Percentiles rank a stretch among this genome's conserved stretches.
Evolutionary conservation across 208 protist genomes (phyloP).

Genomic region (Trypanosoma grayi): DNA sequence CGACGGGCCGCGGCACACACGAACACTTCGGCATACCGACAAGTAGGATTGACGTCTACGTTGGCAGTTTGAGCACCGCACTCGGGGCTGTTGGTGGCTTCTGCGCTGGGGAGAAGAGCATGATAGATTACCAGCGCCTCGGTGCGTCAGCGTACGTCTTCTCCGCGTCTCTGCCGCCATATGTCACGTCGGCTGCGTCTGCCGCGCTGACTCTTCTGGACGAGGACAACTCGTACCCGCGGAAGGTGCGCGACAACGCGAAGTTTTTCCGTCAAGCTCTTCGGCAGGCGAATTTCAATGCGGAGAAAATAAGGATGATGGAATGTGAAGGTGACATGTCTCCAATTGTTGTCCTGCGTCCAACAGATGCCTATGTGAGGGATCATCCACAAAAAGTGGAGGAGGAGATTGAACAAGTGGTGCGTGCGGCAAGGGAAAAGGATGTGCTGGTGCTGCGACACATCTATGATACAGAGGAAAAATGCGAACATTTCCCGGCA

Average conservation of each 20-base stretch:
- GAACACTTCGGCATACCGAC: slow-evolving; percentile 92
- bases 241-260: slow-evolving; percentile 46
- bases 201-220: slow-evolving; percentile 78
- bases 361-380: slow-evolving; percentile 41
- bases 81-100: slow-evolving; percentile 95
- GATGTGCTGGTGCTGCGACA: slow-evolving; percentile 65
- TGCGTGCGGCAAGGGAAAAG: slow-evolving; percentile 42
- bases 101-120: slow-evolving; percentile 76
- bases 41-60: slow-evolving; percentile 84
- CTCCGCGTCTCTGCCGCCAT: slow-evolving; percentile 96
- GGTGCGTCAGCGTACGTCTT: slow-evolving; percentile 95
- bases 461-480: slow-evolving; percentile 66
- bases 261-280: slow-evolving; percentile 48
- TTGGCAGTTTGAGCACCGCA: slow-evolving; percentile 83
- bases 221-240: slow-evolving; percentile 33
- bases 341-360: slow-evolving; percentile 61
- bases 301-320: slow-evolving; percentile 58
- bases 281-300: slow-evolving; percentile 42
- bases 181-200: slow-evolving; percentile 83
- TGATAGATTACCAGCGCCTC: slow-evolving; percentile 95
- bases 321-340: slow-evolving; percentile 61
- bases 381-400: slow-evolving; percentile 42
- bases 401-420: slow-evolving; percentile 52
- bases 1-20: slow-evolving; percentile 91
- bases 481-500: slow-evolving; percentile 42